Percentiles rank a stretch among this genome's conserved stretches.
Conservation (phyloP, 179 eudicot species). For the Spinacia oleracea region DNA sequence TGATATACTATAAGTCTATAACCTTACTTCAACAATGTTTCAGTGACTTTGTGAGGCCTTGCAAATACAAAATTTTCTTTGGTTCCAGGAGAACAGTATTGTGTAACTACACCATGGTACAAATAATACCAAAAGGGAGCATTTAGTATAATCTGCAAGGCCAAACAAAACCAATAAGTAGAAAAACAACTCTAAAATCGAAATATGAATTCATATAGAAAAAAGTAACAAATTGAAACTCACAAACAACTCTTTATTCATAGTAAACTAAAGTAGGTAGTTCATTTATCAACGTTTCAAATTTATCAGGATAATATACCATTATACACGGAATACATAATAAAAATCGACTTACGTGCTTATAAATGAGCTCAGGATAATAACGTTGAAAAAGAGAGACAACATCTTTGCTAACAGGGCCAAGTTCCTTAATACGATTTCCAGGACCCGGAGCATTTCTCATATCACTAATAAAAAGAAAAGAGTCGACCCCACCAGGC, state of each 20-base stretch:
- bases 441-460: constrained; percentile 57
- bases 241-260: no score
- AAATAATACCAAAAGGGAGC: constrained; percentile 44
- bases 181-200: no score
- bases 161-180: no score
- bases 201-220: no score
- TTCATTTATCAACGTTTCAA: no score
- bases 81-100: constrained; percentile 43
- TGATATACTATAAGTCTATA: no score
- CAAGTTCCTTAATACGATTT: constrained; percentile 48
- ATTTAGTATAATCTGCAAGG: constrained; percentile 44
- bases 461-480: constrained; percentile 69
- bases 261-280: no score
- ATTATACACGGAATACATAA: not conserved
- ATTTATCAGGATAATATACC: not conserved
- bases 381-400: constrained; percentile 52
- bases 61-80: constrained; percentile 39
- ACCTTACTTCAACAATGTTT: constrained; percentile 45
- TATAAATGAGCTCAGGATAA: constrained; percentile 73
- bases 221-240: no score
- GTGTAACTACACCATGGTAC: constrained; percentile 35
- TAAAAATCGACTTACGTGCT: constrained; percentile 58
- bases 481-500: constrained; percentile 46
- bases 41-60: constrained; percentile 40
- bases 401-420: constrained; percentile 46